phyloP scores from a whole-genome alignment of 805 yeast genomes.

The Zygoascus flipseniorum region DNA sequence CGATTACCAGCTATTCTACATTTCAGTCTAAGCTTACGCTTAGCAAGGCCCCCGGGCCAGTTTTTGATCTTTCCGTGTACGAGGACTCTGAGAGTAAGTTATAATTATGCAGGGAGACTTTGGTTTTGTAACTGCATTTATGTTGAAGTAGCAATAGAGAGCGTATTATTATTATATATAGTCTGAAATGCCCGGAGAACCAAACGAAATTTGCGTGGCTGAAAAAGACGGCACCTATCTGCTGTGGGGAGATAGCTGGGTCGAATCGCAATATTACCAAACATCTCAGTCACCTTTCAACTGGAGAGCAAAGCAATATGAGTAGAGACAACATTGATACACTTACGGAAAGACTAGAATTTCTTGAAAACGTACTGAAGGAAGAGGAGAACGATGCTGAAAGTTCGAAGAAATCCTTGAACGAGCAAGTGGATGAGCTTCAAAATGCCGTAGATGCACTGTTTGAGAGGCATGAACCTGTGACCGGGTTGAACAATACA shows the following conservation, averaged over 20 bases:
- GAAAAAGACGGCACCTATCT: no score
- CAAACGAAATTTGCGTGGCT: no score
- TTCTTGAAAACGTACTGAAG: background rate
- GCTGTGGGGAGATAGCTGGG: no score
- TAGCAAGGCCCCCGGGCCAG: conserved; percentile 59
- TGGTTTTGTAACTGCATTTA: background rate
- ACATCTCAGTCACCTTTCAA: background rate
- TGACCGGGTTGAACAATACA: background rate
- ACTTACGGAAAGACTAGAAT: conserved; percentile 1
- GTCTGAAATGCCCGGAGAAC: no score
- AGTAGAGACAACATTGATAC: background rate
- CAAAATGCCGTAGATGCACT: conserved; percentile 1
- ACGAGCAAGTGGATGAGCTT: conserved; percentile 6
- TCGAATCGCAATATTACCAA: background rate
- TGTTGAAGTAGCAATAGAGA: background rate
- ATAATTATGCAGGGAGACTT: conserved; percentile 4
- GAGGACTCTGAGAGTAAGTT: conserved; percentile 21
- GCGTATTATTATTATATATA: background rate
- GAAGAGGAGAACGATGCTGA: background rate
- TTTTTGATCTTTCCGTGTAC: conserved; percentile 19
- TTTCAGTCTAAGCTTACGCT: conserved; percentile 48
- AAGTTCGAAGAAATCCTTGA: background rate
- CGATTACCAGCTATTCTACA: conserved; percentile 37
- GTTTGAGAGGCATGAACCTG: conserved; percentile 5
- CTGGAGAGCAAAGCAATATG: background rate